Conservation (phyloP, 2,329 filamentous ascomycete genomes). For the Curvularia spicifera region DNA sequence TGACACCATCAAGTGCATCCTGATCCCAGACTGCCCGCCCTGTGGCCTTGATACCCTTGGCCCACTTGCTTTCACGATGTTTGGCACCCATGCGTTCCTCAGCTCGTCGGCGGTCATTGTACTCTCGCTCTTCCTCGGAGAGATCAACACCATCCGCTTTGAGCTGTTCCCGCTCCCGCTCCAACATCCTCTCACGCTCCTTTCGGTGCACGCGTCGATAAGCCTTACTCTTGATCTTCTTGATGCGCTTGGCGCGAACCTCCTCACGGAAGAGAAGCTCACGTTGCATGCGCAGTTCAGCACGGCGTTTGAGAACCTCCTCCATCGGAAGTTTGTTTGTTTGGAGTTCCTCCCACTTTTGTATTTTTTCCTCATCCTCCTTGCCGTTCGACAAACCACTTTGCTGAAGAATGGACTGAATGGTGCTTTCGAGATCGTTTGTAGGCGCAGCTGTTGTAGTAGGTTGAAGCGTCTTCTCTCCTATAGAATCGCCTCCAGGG, state of each 20-base stretch:
- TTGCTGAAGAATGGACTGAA: conserved; percentile 87
- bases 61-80: conserved; percentile 90
- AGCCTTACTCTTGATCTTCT: conserved; percentile 98
- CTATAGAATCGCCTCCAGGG: conserved; percentile 66
- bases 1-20: conserved; percentile 76
- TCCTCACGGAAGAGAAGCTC: conserved; percentile 90
- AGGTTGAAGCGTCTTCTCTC: conserved; percentile 69
- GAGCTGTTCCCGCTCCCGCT: conserved; percentile 64
- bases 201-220: conserved; percentile 92
- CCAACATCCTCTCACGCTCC: conserved; percentile 67
- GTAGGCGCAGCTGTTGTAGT: conserved; percentile 65
- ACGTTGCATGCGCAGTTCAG: conserved; percentile 77
- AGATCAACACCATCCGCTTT: conserved; percentile 65
- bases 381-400: conserved; percentile 75
- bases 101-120: conserved; percentile 75
- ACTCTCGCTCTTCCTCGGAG: conserved; percentile 69
- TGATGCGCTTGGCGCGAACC: conserved; percentile 86
- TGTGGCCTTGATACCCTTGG: conserved; percentile 79
- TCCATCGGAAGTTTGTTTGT: conserved; percentile 74
- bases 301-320: conserved; percentile 73
- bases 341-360: conserved; percentile 72
- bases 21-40: conserved; percentile 89
- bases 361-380: conserved; percentile 66
- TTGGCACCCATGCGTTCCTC: conserved; percentile 84
- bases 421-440: conserved; percentile 83